Base-by-base conservation (phyloP, 768 basidiomycete species). In the Agrocybe pediades region DNA sequence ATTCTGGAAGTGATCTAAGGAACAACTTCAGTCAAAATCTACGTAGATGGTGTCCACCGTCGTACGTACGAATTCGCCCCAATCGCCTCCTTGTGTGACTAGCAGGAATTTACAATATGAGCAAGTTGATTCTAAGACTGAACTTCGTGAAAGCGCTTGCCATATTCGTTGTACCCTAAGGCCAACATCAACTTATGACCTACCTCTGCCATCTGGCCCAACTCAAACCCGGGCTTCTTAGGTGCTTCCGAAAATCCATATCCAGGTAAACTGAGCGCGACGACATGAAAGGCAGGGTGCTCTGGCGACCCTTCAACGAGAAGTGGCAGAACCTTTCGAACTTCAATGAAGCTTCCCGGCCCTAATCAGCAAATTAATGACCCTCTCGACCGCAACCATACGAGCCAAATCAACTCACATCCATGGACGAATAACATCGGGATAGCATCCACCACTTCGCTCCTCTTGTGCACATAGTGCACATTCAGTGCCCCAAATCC, bases 371-470 rank as follows among this genome's bases (percentile, higher is more conserved):
- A 36, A 13, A 6, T n/a, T 11, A 4, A 5, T 13, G 11, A 36
- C 4, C 15, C 15, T n/a, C n/a, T n/a, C n/a, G n/a, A n/a, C n/a
- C n/a, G n/a, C n/a, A n/a, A n/a, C n/a, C n/a, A n/a, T n/a, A n/a
- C n/a, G n/a, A n/a, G n/a, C n/a, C n/a, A n/a, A n/a, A n/a, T n/a
- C n/a, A 16, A 45, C 20, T 16, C 46, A 78, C 85, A 71, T 68
- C 85, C 85, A 52, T 86, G 85, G 13, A 85, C 74, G 56, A 81
- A 86, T 25, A 86, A 65, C 15, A 87, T 62, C 0, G 85, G 84
- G 29, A 86, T 80, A 0, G 84, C 83, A 17, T 68, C 65, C 1
- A 56, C 54, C 0, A 70, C 57, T 6, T 54, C 36, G 60, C 83
- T 84, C 63, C 69, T 74, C 65, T 81, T 71, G 63, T 86, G 83